phyloP scores from a whole-genome alignment of 768 basidiomycete species.

The Leccinellum luteum region DNA sequence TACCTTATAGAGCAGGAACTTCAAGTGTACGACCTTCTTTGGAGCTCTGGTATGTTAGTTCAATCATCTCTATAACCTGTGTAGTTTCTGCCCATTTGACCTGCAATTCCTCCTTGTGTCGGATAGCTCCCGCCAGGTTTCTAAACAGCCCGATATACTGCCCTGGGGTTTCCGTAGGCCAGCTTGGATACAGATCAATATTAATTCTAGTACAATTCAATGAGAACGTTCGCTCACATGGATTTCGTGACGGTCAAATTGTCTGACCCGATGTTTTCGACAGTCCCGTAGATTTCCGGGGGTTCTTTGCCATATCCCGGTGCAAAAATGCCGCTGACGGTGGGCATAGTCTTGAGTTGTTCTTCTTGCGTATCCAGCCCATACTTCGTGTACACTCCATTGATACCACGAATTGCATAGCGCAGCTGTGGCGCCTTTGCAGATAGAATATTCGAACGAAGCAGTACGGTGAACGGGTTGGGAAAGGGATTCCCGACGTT shows the following conservation, averaged over 20 bases:
- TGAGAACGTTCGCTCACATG: constrained; percentile 29
- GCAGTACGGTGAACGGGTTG: constrained; percentile 62
- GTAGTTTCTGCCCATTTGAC: constrained; percentile 77
- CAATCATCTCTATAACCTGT: constrained; percentile 72
- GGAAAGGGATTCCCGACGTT: constrained; percentile 36
- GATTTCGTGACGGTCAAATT: constrained; percentile 33
- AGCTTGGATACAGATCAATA: constrained; percentile 38
- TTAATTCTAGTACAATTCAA: constrained; percentile 24
- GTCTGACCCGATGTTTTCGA: constrained; percentile 55
- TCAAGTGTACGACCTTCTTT: constrained; percentile 52
- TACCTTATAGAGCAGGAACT: constrained; percentile 19
- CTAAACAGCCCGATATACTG: constrained; percentile 60
- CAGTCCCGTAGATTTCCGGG: constrained; percentile 56
- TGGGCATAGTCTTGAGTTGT: constrained; percentile 58
- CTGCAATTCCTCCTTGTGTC: constrained; percentile 47
- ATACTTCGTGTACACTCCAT: constrained; percentile 70
- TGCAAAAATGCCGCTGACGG: constrained; percentile 44
- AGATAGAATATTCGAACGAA: constrained; percentile 69
- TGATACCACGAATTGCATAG: constrained; percentile 68
- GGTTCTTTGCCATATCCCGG: constrained; percentile 59
- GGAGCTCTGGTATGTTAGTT: constrained; percentile 67
- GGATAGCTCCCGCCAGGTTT: constrained; percentile 63
- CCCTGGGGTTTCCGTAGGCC: constrained; percentile 61
- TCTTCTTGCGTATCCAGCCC: constrained; percentile 81
- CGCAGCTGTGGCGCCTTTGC: constrained; percentile 64